Evolutionary conservation across 176 grass and related monocot genomes (phyloP).

Genomic region (Triticum monococcum): DNA sequence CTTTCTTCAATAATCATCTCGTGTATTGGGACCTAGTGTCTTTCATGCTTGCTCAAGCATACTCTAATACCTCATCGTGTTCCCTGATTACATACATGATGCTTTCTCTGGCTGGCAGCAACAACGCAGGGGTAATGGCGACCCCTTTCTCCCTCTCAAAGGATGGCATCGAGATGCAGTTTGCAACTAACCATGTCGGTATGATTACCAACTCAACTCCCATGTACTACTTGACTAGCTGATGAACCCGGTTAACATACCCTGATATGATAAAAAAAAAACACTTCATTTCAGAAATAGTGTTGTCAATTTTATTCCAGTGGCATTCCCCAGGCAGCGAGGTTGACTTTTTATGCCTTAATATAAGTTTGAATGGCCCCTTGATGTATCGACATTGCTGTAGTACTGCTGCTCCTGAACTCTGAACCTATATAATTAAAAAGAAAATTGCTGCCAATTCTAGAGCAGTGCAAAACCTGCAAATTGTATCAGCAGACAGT

Average conservation of each 20-base stretch:
- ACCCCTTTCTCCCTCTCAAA: constrained; percentile 81
- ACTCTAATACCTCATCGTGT: neutral
- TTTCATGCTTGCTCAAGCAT: neutral
- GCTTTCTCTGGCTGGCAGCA: constrained; percentile 48
- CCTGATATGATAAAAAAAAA: too few relatives aligned
- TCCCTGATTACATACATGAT: neutral
- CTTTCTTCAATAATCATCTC: too few relatives aligned
- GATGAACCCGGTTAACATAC: too few relatives aligned
- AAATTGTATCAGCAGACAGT: neutral
- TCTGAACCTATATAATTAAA: neutral
- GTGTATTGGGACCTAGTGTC: neutral
- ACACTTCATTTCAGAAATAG: too few relatives aligned
- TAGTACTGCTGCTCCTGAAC: neutral
- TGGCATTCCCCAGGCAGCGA: too few relatives aligned
- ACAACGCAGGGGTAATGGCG: constrained; percentile 93
- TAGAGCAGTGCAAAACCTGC: neutral
- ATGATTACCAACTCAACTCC: neutral
- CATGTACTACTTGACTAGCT: neutral
- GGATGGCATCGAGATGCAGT: constrained; percentile 92
- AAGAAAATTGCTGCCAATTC: neutral
- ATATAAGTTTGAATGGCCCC: neutral
- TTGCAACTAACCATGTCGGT: constrained; percentile 95
- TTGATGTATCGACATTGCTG: neutral
- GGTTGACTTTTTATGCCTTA: too few relatives aligned
- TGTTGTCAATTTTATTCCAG: too few relatives aligned